Evolutionary conservation across 2,329 filamentous ascomycete genomes (phyloP).

Genomic region (Microdochium trichocladiopsis): DNA sequence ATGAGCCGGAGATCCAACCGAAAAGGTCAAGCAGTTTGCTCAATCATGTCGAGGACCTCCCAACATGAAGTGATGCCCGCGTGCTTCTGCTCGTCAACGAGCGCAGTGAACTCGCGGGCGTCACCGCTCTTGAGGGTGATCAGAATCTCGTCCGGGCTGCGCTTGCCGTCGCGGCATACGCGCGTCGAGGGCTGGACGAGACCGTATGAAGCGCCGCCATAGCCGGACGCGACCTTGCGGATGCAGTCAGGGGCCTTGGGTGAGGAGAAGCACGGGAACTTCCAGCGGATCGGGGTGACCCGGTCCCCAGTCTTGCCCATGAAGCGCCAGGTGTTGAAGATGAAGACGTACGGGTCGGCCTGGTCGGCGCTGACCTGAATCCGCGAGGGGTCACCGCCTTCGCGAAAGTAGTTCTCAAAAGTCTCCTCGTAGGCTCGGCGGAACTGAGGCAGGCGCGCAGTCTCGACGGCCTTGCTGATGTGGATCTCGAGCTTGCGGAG

Average conservation of each 20-base stretch:
- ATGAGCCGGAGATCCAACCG: too few relatives aligned
- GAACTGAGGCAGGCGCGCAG: neutral
- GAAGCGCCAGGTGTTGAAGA: slow-evolving; percentile 1
- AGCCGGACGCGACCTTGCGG: neutral
- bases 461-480: neutral
- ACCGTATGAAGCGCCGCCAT: neutral
- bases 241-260: neutral
- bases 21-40: neutral
- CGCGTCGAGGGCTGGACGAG: neutral
- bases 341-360: neutral
- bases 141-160: neutral
- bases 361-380: neutral
- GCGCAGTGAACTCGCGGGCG: neutral
- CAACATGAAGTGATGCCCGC: neutral
- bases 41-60: slow-evolving; percentile 1
- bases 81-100: neutral
- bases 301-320: neutral
- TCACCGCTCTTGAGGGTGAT: neutral
- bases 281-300: neutral
- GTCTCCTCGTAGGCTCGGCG: neutral
- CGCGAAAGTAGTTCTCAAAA: neutral
- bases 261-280: neutral
- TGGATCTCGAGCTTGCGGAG: neutral
- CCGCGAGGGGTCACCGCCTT: neutral
- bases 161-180: neutral